Evolutionary conservation across 805 yeast genomes (phyloP).

Genomic region (Yarrowia sp.): DNA sequence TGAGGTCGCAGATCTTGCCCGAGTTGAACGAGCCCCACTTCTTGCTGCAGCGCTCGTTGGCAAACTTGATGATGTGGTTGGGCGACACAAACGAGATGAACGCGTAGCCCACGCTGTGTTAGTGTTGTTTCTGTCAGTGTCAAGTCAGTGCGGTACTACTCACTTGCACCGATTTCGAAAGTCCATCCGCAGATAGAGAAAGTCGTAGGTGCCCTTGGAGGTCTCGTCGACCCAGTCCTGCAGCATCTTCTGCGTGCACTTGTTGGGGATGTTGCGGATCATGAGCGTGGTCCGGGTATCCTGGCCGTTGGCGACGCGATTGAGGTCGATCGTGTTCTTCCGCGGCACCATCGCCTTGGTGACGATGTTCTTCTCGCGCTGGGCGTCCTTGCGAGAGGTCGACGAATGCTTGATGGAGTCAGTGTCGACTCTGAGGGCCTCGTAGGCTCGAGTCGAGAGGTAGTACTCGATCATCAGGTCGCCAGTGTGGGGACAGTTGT

Average conservation of each 20-base stretch:
- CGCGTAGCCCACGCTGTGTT: slow-evolving; percentile 49
- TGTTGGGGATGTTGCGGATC: slow-evolving; percentile 57
- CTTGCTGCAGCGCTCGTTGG: slow-evolving; percentile 47
- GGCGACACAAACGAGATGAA: slow-evolving; percentile 51
- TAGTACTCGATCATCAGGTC: slow-evolving; percentile 7
- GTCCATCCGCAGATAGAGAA: slow-evolving; percentile 51
- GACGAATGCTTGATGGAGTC: slow-evolving; percentile 14
- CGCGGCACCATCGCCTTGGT: slow-evolving; percentile 38
- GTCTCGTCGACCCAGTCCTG: slow-evolving; percentile 49
- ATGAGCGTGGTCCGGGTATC: slow-evolving; percentile 51
- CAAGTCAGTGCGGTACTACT: slow-evolving; percentile 31
- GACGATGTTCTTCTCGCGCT: slow-evolving; percentile 29
- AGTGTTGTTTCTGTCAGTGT: background rate
- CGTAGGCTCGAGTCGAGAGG: slow-evolving; percentile 11
- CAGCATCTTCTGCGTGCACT: slow-evolving; percentile 47
- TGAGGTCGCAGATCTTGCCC: slow-evolving; percentile 50
- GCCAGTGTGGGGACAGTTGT: slow-evolving; percentile 2
- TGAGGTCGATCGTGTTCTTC: slow-evolving; percentile 44
- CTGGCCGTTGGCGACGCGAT: slow-evolving; percentile 43
- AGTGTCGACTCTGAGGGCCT: slow-evolving; percentile 8
- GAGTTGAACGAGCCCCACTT: slow-evolving; percentile 50
- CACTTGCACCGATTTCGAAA: slow-evolving; percentile 50
- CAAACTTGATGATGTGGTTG: slow-evolving; percentile 46
- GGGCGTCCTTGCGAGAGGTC: slow-evolving; percentile 1
- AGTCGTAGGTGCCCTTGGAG: slow-evolving; percentile 42